Conservation (phyloP, 2,329 filamentous ascomycete genomes). For the Thielaviopsis punctulata region DNA sequence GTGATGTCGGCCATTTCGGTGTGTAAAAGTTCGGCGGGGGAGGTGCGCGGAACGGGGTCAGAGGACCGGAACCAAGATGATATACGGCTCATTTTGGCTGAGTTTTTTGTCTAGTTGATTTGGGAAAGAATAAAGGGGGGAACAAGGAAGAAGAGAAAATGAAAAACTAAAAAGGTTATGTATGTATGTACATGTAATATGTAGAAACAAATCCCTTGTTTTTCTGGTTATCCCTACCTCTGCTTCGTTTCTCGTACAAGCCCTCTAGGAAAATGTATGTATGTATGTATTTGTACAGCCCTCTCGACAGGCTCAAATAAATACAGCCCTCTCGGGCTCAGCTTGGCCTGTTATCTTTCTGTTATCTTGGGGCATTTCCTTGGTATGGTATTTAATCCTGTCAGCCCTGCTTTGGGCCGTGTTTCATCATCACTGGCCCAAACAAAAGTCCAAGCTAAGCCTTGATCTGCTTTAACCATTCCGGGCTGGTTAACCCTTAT, state of each 20-base stretch:
- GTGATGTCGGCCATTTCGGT: conserved; percentile 37
- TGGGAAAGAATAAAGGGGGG: background rate
- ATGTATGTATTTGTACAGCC: too few species aligned
- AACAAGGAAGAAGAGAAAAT: background rate
- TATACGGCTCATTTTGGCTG: conserved; percentile 30
- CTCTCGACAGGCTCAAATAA: too few species aligned
- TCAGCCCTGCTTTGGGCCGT: too few species aligned
- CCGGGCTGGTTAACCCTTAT: too few species aligned
- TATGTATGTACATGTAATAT: too few species aligned
- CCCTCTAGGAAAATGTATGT: too few species aligned
- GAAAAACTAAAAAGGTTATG: background rate
- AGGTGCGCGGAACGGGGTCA: conserved; percentile 15
- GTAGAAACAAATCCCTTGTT: too few species aligned
- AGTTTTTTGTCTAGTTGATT: background rate
- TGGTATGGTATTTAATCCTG: background rate
- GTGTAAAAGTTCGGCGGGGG: conserved; percentile 18
- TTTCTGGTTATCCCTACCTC: too few species aligned
- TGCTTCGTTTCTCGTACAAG: too few species aligned
- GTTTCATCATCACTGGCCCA: background rate
- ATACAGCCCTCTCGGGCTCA: too few species aligned
- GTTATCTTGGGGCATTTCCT: background rate
- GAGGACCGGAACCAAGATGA: conserved; percentile 34
- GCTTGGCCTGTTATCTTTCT: background rate
- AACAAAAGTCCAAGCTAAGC: background rate
- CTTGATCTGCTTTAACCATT: too few species aligned